Evolutionary conservation across 1,284 basidiomycete species (phyloP).

Genomic region (Ustilago vetiveriae): DNA sequence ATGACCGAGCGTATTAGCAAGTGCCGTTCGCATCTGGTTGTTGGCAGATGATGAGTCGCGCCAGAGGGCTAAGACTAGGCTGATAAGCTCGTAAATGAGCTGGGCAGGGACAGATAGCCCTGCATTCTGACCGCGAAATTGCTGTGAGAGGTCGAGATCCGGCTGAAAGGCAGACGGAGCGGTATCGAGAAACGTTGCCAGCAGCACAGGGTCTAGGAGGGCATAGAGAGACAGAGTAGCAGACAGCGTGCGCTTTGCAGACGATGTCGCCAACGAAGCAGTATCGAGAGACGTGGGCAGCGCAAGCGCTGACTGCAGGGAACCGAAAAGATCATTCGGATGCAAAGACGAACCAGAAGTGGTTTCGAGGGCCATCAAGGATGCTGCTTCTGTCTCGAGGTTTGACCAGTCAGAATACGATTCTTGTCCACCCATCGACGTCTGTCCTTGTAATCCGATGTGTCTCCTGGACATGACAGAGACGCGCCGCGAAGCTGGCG

Average conservation of each 20-base stretch:
- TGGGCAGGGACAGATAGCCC: constrained; percentile 31
- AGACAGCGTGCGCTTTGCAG: constrained; percentile 7
- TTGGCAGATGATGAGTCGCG: constrained; percentile 14
- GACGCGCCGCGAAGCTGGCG: no score
- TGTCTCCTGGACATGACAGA: no score
- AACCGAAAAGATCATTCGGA: constrained; percentile 12
- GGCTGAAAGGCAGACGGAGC: constrained; percentile 50
- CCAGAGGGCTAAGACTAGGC: constrained; percentile 39
- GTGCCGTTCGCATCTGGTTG: constrained; percentile 13
- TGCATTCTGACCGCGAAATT: constrained; percentile 26
- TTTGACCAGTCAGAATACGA: constrained; percentile 16
- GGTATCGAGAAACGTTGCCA: constrained; percentile 46
- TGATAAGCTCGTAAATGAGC: constrained; percentile 35
- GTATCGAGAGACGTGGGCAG: background rate
- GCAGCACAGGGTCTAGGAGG: constrained; percentile 25
- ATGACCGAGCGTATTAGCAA: constrained; percentile 36
- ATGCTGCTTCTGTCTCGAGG: background rate
- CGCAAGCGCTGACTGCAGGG: constrained; percentile 10
- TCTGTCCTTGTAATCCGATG: no score
- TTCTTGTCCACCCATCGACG: background rate
- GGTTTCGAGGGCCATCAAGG: constrained; percentile 27
- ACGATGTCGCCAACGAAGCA: background rate
- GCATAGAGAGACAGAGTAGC: constrained; percentile 32
- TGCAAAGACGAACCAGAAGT: constrained; percentile 9
- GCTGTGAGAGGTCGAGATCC: constrained; percentile 35